Evolutionary conservation across 331 rosid genomes (phyloP).

Genomic region (Malus hybrid): DNA sequence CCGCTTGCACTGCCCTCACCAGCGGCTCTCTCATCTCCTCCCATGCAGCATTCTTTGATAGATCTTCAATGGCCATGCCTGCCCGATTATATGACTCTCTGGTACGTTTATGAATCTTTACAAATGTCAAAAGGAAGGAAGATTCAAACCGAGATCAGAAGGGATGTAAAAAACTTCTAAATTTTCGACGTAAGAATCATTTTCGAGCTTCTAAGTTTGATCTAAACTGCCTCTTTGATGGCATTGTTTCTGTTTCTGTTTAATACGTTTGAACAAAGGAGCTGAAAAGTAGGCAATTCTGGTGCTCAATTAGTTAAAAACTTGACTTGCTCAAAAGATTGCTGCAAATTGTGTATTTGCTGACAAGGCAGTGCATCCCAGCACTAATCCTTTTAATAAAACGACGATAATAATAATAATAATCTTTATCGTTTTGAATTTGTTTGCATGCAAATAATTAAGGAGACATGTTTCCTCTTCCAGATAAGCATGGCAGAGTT

Average conservation of each 20-base stretch:
- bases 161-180: not conserved
- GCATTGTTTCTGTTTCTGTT: not conserved
- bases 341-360: not conserved
- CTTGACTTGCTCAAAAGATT: constrained; percentile 7
- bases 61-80: constrained; percentile 47
- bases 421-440: not conserved
- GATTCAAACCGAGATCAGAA: not conserved
- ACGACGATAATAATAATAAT: not conserved
- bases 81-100: not conserved
- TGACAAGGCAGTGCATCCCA: not conserved
- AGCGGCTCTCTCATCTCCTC: constrained; percentile 39
- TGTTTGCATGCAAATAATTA: not conserved
- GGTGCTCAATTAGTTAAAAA: not conserved
- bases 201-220: not conserved
- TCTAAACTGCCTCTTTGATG: not conserved
- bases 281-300: not conserved
- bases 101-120: not conserved
- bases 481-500: not conserved
- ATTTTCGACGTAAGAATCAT: not conserved
- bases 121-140: not conserved
- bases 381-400: not conserved
- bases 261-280: not conserved
- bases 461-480: not conserved
- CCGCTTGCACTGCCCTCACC: constrained; percentile 9
- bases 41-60: constrained; percentile 23